Evolutionary conservation across 495 filamentous ascomycete species (phyloP).

Genomic region (Penicillium coffeae): DNA sequence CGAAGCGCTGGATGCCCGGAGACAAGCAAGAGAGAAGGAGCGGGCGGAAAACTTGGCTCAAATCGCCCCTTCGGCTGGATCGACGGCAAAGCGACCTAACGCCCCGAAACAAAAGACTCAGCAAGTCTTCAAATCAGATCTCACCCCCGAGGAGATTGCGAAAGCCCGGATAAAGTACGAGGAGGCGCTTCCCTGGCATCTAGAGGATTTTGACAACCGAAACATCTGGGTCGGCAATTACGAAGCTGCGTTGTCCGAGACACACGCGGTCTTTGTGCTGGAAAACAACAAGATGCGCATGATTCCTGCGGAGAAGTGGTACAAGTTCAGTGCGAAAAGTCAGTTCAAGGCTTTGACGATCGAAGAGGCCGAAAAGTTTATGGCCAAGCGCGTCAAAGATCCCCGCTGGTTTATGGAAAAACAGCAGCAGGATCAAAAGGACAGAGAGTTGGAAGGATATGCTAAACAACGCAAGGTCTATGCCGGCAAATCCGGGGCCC

Average conservation of each 20-base stretch:
- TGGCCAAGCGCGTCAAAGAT: slow-evolving; percentile 68
- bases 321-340: slow-evolving; percentile 80
- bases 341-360: slow-evolving; percentile 75
- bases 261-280: slow-evolving; percentile 69
- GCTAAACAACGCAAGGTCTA: slow-evolving; percentile 44
- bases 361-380: slow-evolving; percentile 79
- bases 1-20: slow-evolving; percentile 64
- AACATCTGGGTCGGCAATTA: slow-evolving; percentile 91
- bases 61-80: slow-evolving; percentile 70
- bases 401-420: slow-evolving; percentile 77
- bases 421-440: slow-evolving; percentile 44
- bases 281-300: slow-evolving; percentile 68
- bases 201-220: slow-evolving; percentile 93
- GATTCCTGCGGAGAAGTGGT: slow-evolving; percentile 92
- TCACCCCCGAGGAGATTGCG: slow-evolving; percentile 79
- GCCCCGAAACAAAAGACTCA: slow-evolving; percentile 61
- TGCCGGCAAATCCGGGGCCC: slow-evolving; percentile 35
- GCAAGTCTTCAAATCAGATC: slow-evolving; percentile 68
- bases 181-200: slow-evolving; percentile 90
- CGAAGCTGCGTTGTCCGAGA: slow-evolving; percentile 76
- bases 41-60: slow-evolving; percentile 79
- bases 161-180: slow-evolving; percentile 81
- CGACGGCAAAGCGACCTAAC: slow-evolving; percentile 58
- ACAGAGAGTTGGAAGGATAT: slow-evolving; percentile 49
- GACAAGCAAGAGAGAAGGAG: slow-evolving; percentile 75